Evolutionary conservation across 129 eudicot genomes (phyloP), one percentile per base, ranked within the genome.

Genomic region (Helichrysum umbraculigerum): DNA sequence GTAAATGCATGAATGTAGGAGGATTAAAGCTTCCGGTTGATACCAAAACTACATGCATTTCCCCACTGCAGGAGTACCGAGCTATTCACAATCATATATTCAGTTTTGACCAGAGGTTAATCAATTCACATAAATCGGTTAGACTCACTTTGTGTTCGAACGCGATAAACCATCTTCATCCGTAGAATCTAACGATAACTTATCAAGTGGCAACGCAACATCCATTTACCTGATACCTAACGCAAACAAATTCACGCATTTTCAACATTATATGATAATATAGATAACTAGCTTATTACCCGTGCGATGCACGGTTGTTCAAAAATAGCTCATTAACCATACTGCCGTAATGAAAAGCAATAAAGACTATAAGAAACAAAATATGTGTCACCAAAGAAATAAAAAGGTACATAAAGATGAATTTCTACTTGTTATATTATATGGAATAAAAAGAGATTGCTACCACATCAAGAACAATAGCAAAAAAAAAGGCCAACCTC

Each of bases 21-120:
- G 98, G 98, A 81, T 94, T 94, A 72, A 91, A 94, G 83, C 98
- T 94, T 83, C 98, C 98, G 33, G 97, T 76, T 69, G 93, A 89
- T 66, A 94, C 91, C 74, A 94, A 79, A 58, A 94, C 92, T 41
- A 88, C 93, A 71, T 64, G 80, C 25, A 33, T 11, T 68, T 79
- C 83, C 25, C 74, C 85, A 84, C 90, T 89, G 68, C 72, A 70
- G 75, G 54, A 70, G 60, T 66, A 14, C 12, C 54, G 54, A 44
- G 19, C 25, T 56, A 56, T 17, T 2, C 21, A 56, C 11, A 56
- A 56, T 56, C 61, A 56, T 16, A 6, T 56, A 56, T 7, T 3
- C 25, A 16, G 25, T 2, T 16, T 5, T 19, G 8, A 2, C 9
- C 10, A 57, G 21, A 19, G 60, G 58, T 12, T 68, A 20, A 68